Conservation (phyloP, 2,329 filamentous ascomycete species). For the Cytospora paraplurivora region DNA sequence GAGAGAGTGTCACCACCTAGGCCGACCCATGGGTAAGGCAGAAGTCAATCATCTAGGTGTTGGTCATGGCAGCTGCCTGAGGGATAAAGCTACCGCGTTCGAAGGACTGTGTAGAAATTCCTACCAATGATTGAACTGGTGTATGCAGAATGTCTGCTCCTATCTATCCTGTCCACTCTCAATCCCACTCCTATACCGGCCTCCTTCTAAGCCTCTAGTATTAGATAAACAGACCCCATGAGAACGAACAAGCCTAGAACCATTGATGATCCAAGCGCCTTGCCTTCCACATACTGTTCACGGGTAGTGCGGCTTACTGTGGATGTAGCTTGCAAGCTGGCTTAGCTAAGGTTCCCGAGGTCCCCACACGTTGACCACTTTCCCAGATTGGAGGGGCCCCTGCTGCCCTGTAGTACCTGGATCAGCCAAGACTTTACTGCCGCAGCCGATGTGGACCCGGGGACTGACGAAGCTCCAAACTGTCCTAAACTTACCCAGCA, state of each 20-base stretch:
- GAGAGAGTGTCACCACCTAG: background rate
- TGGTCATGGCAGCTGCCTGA: background rate
- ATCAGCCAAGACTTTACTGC: constrained; percentile 27
- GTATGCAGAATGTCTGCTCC: background rate
- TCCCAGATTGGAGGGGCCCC: constrained; percentile 7
- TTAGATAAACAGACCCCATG: background rate
- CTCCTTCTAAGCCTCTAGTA: background rate
- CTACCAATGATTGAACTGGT: background rate
- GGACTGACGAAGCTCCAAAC: constrained; percentile 31
- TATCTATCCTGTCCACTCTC: background rate
- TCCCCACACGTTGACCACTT: constrained; percentile 5
- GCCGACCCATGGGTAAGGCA: background rate
- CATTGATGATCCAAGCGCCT: background rate
- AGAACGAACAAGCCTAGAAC: background rate
- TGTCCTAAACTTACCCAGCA: constrained; percentile 30
- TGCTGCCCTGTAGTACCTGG: constrained; percentile 2
- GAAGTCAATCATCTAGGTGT: background rate
- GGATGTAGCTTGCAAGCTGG: background rate
- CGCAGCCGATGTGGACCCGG: constrained; percentile 12
- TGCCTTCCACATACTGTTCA: background rate
- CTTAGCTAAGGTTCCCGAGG: constrained; percentile 1
- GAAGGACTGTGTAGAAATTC: too few relatives aligned
- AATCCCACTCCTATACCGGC: background rate
- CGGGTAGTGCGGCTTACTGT: background rate
- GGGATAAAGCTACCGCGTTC: background rate